These are phyloP conservation scores for Boletus eberwhitei DNA, from an alignment of 768 basidiomycete species.

Conservation along the genomic window DNA sequence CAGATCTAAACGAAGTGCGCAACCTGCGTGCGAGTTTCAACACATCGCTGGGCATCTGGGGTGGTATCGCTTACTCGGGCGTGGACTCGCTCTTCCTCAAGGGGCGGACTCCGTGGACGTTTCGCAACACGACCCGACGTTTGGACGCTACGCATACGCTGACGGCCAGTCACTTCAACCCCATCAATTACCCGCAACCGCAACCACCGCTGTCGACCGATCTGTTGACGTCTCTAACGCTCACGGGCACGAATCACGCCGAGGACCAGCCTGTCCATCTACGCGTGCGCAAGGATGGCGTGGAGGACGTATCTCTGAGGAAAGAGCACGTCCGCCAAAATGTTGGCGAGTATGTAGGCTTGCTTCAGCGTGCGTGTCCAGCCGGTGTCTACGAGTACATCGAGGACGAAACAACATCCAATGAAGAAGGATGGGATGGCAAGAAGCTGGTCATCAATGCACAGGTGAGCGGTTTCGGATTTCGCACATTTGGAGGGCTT, in stretches of 20 bases:
- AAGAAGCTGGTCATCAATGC: conserved; percentile 95
- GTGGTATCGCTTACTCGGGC: conserved; percentile 87
- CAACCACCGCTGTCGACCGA: conserved; percentile 92
- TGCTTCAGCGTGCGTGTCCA: conserved; percentile 89
- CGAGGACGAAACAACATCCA: conserved; percentile 53
- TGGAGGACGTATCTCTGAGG: conserved; percentile 44
- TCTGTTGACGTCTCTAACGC: conserved; percentile 81
- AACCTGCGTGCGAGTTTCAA: conserved; percentile 91
- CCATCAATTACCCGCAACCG: conserved; percentile 83
- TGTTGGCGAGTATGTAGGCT: conserved; percentile 75
- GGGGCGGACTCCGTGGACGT: conserved; percentile 91
- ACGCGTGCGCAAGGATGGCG: conserved; percentile 47
- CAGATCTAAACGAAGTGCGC: conserved; percentile 84
- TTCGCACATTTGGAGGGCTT: background rate
- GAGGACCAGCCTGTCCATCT: conserved; percentile 95
- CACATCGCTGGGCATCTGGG: conserved; percentile 74
- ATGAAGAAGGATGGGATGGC: conserved; percentile 63
- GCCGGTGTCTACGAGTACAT: conserved; percentile 98
- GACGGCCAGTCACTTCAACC: conserved; percentile 59
- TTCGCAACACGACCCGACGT: conserved; percentile 54
- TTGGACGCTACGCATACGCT: conserved; percentile 73
- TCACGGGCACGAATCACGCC: conserved; percentile 95
- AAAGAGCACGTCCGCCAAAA: conserved; percentile 73
- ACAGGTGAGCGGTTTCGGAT: conserved; percentile 52
- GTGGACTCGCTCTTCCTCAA: conserved; percentile 81